Percentiles rank a stretch among this genome's conserved stretches.
These are phyloP conservation scores for Fusarium miscanthi DNA, from an alignment of 2,329 filamentous ascomycete species.

Conservation along the genomic window DNA sequence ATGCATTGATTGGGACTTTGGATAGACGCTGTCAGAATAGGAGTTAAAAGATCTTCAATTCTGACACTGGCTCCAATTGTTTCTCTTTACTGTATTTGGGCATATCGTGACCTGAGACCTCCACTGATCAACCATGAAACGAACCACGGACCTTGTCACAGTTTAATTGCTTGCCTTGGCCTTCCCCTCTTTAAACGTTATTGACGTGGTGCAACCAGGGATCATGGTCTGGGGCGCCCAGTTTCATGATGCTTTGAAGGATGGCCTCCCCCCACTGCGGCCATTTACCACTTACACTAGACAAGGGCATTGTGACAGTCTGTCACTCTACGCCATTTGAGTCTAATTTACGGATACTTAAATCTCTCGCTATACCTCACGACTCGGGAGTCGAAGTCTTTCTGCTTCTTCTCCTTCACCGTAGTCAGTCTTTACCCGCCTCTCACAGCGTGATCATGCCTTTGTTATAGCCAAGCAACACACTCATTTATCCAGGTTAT, in stretches of 20 bases:
- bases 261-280: conserved; percentile 32
- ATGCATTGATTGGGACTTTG: not conserved
- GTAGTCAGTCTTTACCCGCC: conserved; percentile 7
- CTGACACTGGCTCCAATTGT: conserved; percentile 10
- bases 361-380: conserved; percentile 38
- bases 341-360: conserved; percentile 34
- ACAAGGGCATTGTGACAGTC: conserved; percentile 32
- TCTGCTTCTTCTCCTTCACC: not conserved
- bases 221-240: conserved; percentile 22
- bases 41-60: conserved; percentile 23
- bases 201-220: conserved; percentile 30
- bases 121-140: conserved; percentile 27
- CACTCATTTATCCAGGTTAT: conserved; percentile 22
- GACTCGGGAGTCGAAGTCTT: conserved; percentile 1
- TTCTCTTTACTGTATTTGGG: conserved; percentile 2
- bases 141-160: conserved; percentile 19
- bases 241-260: conserved; percentile 43
- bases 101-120: conserved; percentile 17
- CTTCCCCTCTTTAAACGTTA: conserved; percentile 35
- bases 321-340: not conserved
- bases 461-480: conserved; percentile 32
- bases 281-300: conserved; percentile 41
- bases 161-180: conserved; percentile 38
- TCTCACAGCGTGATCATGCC: conserved; percentile 33
- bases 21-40: conserved; percentile 1